phyloP scores from a whole-genome alignment of 345 rosid genomes.

The Linum tenue region DNA sequence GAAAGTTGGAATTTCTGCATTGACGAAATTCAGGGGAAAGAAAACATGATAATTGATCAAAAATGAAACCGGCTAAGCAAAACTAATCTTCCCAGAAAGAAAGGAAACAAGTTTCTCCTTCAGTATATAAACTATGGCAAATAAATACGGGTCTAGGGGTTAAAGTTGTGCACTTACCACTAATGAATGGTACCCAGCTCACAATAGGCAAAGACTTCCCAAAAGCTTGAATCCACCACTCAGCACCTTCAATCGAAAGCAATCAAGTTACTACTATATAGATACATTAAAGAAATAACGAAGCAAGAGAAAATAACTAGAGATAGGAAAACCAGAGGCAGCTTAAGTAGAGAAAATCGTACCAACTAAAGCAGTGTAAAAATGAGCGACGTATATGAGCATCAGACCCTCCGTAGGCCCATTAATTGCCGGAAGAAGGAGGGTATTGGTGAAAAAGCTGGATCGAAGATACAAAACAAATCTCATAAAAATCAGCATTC shows the following conservation, averaged over 20 bases:
- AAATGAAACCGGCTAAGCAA: background rate
- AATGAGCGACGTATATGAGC: conserved; percentile 63
- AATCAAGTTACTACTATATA: conserved; percentile 4
- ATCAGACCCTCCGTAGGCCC: conserved; percentile 99
- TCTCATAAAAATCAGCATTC: background rate
- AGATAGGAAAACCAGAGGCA: background rate
- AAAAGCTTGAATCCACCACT: conserved; percentile 80
- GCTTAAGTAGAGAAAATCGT: conserved; percentile 17
- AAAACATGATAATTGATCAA: background rate
- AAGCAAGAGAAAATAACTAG: background rate
- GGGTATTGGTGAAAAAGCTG: conserved; percentile 91
- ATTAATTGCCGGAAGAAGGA: conserved; percentile 82
- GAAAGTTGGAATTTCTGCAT: conserved; percentile 52
- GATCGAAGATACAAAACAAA: conserved; percentile 12
- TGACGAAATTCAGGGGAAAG: conserved; percentile 8
- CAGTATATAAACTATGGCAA: background rate
- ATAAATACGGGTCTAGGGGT: background rate
- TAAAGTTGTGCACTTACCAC: conserved; percentile 35
- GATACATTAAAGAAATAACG: conserved; percentile 7
- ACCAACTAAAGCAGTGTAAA: conserved; percentile 86
- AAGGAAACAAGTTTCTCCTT: background rate
- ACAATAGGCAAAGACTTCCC: conserved; percentile 58
- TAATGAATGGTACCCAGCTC: conserved; percentile 70
- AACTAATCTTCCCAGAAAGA: background rate
- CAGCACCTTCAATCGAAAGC: conserved; percentile 52